These are phyloP conservation scores for Cymodocea nodosa DNA, from an alignment of 116 monocot species.

Conservation along the genomic window DNA sequence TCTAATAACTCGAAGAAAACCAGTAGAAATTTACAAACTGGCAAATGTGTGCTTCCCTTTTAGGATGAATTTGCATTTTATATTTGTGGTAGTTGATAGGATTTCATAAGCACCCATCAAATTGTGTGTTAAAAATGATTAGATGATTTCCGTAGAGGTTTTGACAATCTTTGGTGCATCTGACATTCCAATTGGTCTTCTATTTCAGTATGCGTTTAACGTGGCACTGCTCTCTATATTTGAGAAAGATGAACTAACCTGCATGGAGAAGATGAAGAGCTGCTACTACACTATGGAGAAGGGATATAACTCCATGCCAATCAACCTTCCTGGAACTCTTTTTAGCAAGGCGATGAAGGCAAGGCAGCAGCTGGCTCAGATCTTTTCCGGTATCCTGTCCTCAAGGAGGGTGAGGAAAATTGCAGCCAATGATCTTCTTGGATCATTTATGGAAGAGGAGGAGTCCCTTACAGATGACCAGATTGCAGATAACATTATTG, in stretches of 20 bases:
- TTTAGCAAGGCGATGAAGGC: slow-evolving; percentile 25
- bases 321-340: slow-evolving; percentile 58
- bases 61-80: too few relatives aligned
- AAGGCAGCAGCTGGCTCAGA: slow-evolving; percentile 5
- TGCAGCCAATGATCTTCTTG: slow-evolving; percentile 33
- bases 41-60: too few relatives aligned
- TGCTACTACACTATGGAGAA: slow-evolving; percentile 66
- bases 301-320: slow-evolving; percentile 72
- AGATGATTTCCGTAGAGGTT: too few relatives aligned
- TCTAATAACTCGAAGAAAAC: background rate
- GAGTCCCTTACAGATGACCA: slow-evolving; percentile 74
- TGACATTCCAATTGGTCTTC: too few relatives aligned
- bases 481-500: slow-evolving; percentile 89
- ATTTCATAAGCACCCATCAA: too few relatives aligned
- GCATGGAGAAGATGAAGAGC: slow-evolving; percentile 48
- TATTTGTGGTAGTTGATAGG: too few relatives aligned
- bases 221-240: slow-evolving; percentile 55
- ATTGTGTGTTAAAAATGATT: too few relatives aligned
- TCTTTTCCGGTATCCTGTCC: slow-evolving; percentile 33
- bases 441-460: slow-evolving; percentile 50
- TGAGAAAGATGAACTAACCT: slow-evolving; percentile 32
- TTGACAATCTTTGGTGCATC: too few relatives aligned
- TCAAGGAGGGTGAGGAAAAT: slow-evolving; percentile 25
- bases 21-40: background rate
- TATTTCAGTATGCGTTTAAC: slow-evolving; percentile 15